Base-by-base conservation (phyloP, 2,329 filamentous ascomycete species). In the Colletotrichum siamense region DNA sequence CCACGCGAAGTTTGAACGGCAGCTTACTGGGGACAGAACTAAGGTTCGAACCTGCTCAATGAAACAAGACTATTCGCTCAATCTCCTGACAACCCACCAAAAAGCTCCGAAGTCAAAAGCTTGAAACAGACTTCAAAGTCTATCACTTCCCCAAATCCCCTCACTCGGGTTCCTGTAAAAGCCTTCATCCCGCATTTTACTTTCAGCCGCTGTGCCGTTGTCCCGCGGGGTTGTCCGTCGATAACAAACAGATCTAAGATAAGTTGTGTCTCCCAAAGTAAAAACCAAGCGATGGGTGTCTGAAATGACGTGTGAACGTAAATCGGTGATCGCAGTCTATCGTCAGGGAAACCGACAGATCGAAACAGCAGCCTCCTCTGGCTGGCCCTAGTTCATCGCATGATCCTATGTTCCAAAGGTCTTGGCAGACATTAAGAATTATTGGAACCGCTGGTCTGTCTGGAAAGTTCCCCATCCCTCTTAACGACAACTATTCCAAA, bases 311-410 rank as follows among this genome's bases (percentile, higher is more conserved):
- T 39, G 22, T 61, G 10, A 74, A 69, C 26, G 34, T 24, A 28
- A 26, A 49, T 28, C 49, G 64, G 59, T 52, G 59, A 69, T 74
- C 70, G 66, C 32, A 36, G 59, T 16, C 39, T 52, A 30, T 18
- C n/a, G 22, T 26, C 28, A 34, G 13, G 61, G 8, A n/a, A 15
- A 8, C 18, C 12, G 59, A 28, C 36, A n/a, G 59, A 69, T 65
- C 73, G 70, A 57, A 73, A 12, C 2, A 55, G n/a, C 36, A 24
- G 16, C 30, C 18, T 30, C 55, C 49, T 57, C 12, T 12, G 13
- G 44, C 16, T 62, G 30, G 34, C 8, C 49, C 49, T 32, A 22
- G 74, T 76, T 76, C 70, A 26, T 76, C 74, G 70, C 59, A 76
- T 61, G 12, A 59, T 49, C 22, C 26, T 6, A 12, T 13, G 57